Percentiles rank a stretch among this genome's conserved stretches.
phyloP scores from a whole-genome alignment of 495 filamentous ascomycete genomes.

The Aspergillus affinis region DNA sequence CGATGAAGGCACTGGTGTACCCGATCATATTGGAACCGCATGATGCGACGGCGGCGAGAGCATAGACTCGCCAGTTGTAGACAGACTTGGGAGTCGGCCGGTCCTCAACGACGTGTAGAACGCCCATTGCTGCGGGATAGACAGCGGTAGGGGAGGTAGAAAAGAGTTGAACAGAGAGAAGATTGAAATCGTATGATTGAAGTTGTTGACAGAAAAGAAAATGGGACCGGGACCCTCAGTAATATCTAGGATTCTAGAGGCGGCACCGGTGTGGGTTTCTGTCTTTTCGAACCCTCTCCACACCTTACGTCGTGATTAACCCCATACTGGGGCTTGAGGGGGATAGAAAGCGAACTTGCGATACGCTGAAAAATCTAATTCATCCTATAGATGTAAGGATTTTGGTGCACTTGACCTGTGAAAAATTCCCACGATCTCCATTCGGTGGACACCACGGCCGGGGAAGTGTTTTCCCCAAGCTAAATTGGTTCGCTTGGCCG shows the following conservation, averaged over 20 bases:
- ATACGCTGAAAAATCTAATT: constrained; percentile 12
- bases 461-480: constrained; percentile 41
- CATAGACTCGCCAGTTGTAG: constrained; percentile 76
- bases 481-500: constrained; percentile 9
- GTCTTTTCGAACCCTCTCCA: constrained; percentile 30
- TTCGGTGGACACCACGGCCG: constrained; percentile 24
- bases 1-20: constrained; percentile 71
- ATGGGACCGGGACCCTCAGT: constrained; percentile 25
- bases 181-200: not conserved
- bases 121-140: constrained; percentile 45
- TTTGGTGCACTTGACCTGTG: constrained; percentile 2
- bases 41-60: constrained; percentile 59
- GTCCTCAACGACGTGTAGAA: constrained; percentile 62
- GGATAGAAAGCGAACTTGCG: constrained; percentile 25
- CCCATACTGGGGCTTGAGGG: constrained; percentile 37
- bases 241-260: constrained; percentile 16
- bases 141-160: not conserved
- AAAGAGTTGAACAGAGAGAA: constrained; percentile 9
- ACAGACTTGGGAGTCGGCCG: constrained; percentile 62
- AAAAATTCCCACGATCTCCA: constrained; percentile 20
- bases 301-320: constrained; percentile 29
- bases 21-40: constrained; percentile 73
- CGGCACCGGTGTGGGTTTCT: constrained; percentile 23
- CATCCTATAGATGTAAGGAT: not conserved
- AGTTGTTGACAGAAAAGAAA: constrained; percentile 10